Conservation (phyloP, 352 stramenopile genomes). For the Phytophthora megakarya region DNA sequence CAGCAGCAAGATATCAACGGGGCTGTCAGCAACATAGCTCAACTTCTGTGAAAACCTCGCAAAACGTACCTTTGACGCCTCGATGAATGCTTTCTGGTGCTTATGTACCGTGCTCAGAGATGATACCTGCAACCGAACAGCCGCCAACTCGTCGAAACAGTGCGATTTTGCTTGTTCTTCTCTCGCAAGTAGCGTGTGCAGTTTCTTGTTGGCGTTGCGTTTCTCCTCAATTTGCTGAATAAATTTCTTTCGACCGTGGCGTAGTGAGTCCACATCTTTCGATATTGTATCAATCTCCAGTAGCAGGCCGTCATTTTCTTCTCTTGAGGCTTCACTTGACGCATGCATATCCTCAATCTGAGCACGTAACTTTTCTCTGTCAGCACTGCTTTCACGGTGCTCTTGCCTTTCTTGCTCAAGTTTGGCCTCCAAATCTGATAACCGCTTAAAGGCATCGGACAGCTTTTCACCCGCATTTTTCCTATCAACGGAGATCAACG, state of each 20-base stretch:
- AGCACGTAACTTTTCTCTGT: conserved; percentile 41
- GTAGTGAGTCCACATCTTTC: conserved; percentile 63
- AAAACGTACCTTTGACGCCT: conserved; percentile 61
- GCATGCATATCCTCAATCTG: conserved; percentile 57
- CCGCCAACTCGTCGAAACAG: conserved; percentile 79
- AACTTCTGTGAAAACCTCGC: background rate
- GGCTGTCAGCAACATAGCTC: conserved; percentile 10
- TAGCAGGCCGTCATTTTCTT: conserved; percentile 81
- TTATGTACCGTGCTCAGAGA: conserved; percentile 77
- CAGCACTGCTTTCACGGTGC: conserved; percentile 32
- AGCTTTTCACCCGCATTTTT: conserved; percentile 46
- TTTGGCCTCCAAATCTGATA: conserved; percentile 43
- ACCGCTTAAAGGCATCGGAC: conserved; percentile 28
- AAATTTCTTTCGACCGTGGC: conserved; percentile 75
- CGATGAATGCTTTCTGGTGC: conserved; percentile 74
- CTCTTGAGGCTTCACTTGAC: conserved; percentile 54
- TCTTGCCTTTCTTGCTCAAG: conserved; percentile 41
- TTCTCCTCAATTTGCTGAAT: conserved; percentile 81
- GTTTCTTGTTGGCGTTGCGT: conserved; percentile 74
- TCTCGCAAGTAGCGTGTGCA: conserved; percentile 66
- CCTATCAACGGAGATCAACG: conserved; percentile 22
- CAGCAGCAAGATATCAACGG: background rate
- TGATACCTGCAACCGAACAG: conserved; percentile 70
- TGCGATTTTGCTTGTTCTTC: conserved; percentile 73
- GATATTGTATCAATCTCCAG: conserved; percentile 72